These are phyloP conservation scores for Lignosus rhinocerotis DNA, from an alignment of 1,284 basidiomycete species.

Conservation along the genomic window DNA sequence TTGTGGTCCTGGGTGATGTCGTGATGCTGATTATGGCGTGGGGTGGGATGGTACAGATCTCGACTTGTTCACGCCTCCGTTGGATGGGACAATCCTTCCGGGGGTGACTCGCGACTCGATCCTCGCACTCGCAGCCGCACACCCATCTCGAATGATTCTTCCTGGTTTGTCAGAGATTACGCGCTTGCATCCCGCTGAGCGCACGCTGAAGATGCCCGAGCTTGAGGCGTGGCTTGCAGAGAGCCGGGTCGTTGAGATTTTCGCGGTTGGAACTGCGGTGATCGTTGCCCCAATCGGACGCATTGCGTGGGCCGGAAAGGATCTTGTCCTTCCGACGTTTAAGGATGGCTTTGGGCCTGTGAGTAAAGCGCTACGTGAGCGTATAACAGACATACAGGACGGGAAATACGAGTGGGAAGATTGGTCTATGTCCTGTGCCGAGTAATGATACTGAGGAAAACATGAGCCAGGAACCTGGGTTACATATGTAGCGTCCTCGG, in stretches of 20 bases:
- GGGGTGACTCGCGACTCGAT: slow-evolving; percentile 78
- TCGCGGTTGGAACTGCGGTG: slow-evolving; percentile 75
- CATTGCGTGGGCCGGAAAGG: slow-evolving; percentile 54
- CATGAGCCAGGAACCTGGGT: too few species aligned
- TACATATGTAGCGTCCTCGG: too few species aligned
- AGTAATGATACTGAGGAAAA: too few species aligned
- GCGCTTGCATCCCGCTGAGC: slow-evolving; percentile 58
- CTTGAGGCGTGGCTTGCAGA: slow-evolving; percentile 46
- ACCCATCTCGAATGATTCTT: slow-evolving; percentile 38
- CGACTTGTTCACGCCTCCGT: slow-evolving; percentile 71
- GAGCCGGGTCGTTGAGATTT: slow-evolving; percentile 66
- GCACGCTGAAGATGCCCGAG: slow-evolving; percentile 62
- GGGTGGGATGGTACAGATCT: slow-evolving; percentile 39
- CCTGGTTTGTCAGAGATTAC: slow-evolving; percentile 39
- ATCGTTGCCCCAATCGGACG: slow-evolving; percentile 59
- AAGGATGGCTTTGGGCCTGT: slow-evolving; percentile 53
- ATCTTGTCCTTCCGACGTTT: slow-evolving; percentile 49
- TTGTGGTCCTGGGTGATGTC: too few species aligned
- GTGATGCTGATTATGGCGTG: too few species aligned
- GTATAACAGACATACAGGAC: slow-evolving; percentile 65
- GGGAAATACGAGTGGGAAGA: slow-evolving; percentile 52
- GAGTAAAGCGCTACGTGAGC: slow-evolving; percentile 53
- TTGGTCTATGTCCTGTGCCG: slow-evolving; percentile 47
- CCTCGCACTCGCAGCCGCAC: slow-evolving; percentile 57
- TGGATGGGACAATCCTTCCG: slow-evolving; percentile 76